Percentiles rank a stretch among this genome's conserved stretches.
phyloP scores from a whole-genome alignment of 345 rosid genomes.

The Laguncularia racemosa region DNA sequence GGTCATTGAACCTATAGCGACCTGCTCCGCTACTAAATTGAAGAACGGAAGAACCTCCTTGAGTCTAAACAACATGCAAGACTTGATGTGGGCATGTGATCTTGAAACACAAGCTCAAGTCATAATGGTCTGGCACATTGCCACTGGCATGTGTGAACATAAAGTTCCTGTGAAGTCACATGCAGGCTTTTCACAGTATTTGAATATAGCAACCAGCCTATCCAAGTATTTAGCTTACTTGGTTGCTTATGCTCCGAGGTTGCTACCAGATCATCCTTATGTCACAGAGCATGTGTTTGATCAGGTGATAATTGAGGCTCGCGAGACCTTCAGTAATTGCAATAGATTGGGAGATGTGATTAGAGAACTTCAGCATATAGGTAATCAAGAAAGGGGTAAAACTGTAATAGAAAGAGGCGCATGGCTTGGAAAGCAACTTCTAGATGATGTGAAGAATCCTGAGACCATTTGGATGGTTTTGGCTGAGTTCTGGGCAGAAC shows the following conservation, averaged over 20 bases:
- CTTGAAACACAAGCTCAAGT: neutral
- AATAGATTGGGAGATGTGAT: neutral
- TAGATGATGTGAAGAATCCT: neutral
- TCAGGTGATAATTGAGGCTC: neutral
- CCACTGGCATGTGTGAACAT: neutral
- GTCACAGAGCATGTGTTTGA: neutral
- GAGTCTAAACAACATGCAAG: too few species aligned
- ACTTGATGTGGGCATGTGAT: neutral
- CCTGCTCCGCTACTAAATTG: neutral
- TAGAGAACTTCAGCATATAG: neutral
- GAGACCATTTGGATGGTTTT: neutral
- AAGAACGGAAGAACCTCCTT: neutral
- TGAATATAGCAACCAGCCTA: neutral
- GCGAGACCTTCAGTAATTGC: neutral
- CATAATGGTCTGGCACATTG: constrained; percentile 6
- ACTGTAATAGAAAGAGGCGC: neutral
- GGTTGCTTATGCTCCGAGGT: neutral
- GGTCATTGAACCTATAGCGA: neutral
- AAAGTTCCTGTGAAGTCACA: neutral
- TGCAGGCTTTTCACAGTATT: neutral
- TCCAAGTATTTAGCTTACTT: neutral
- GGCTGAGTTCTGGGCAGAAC: neutral
- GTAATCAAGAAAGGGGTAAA: fast-evolving
- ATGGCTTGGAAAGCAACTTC: neutral
- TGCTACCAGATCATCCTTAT: neutral